phyloP scores from a whole-genome alignment of 129 eudicot genomes.

The Tanacetum coccineum region DNA sequence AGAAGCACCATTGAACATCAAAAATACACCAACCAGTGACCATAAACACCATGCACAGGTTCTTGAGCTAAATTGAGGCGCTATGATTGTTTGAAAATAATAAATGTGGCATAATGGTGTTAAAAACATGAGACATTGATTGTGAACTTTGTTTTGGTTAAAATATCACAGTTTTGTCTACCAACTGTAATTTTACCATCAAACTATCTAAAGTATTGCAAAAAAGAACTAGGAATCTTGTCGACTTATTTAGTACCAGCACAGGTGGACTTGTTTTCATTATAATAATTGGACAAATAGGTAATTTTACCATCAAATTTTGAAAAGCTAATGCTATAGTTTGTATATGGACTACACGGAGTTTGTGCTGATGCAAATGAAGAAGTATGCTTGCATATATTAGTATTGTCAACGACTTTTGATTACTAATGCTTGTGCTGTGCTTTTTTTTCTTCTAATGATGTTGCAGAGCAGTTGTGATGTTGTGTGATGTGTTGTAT shows the following conservation, averaged over 20 bases:
- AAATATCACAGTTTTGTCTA: neutral
- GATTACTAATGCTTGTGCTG: conserved; percentile 13
- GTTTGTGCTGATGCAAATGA: conserved; percentile 6
- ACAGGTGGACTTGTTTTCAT: neutral
- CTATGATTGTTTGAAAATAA: conserved; percentile 5
- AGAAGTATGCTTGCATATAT: conserved; percentile 6
- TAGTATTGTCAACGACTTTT: neutral
- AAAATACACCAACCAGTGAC: too few species aligned
- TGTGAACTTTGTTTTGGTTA: neutral
- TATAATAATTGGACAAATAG: neutral
- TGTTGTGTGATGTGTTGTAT: conserved; percentile 19
- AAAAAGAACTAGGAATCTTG: neutral
- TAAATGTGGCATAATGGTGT: neutral
- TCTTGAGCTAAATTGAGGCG: neutral
- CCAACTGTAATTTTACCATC: neutral
- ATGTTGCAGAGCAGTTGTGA: conserved; percentile 7
- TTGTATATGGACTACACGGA: neutral
- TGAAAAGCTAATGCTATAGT: too few species aligned
- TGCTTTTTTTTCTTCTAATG: neutral
- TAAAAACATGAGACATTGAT: neutral
- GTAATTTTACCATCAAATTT: conserved; percentile 3
- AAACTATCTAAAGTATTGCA: neutral
- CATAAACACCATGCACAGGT: too few species aligned
- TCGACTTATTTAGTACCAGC: neutral
- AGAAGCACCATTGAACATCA: too few species aligned